Percentiles rank a stretch among this genome's conserved stretches.
Evolutionary conservation across 1,139 yeast species (phyloP).

Genomic region (Pichia sp.): DNA sequence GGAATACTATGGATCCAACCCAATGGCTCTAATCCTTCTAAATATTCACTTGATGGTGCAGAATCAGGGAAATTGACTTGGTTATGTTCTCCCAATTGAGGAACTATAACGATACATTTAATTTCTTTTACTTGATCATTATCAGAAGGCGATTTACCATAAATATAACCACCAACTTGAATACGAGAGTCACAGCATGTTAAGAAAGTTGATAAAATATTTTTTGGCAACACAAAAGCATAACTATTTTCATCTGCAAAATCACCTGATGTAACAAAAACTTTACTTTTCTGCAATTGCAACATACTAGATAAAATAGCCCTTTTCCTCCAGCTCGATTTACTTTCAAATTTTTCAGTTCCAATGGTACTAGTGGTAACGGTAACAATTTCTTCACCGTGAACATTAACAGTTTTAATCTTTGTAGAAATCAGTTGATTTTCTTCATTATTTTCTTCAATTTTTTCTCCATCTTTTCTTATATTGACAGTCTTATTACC

Average conservation of each 20-base stretch:
- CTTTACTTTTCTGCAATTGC: constrained; percentile 68
- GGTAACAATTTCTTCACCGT: constrained; percentile 92
- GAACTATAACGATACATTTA: constrained; percentile 68
- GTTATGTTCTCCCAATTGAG: constrained; percentile 75
- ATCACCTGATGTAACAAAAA: constrained; percentile 62
- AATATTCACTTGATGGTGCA: constrained; percentile 35
- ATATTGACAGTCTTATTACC: constrained; percentile 31
- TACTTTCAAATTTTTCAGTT: constrained; percentile 74
- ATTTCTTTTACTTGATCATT: constrained; percentile 73
- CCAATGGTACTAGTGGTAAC: constrained; percentile 90
- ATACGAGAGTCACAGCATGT: constrained; percentile 76
- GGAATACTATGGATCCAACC: constrained; percentile 84
- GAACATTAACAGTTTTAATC: constrained; percentile 81
- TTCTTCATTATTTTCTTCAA: constrained; percentile 27
- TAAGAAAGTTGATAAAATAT: constrained; percentile 68
- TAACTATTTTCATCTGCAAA: constrained; percentile 48
- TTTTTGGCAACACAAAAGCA: constrained; percentile 78
- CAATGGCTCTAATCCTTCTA: constrained; percentile 50
- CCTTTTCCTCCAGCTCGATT: constrained; percentile 85
- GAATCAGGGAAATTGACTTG: constrained; percentile 55
- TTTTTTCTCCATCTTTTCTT: constrained; percentile 4
- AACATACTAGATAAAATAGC: constrained; percentile 76
- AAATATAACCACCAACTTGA: constrained; percentile 77
- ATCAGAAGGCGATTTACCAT: constrained; percentile 69
- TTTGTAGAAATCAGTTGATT: constrained; percentile 64